These are phyloP conservation scores for Solanum acaule DNA, from an alignment of 257 asterid genomes.

Conservation along the genomic window DNA sequence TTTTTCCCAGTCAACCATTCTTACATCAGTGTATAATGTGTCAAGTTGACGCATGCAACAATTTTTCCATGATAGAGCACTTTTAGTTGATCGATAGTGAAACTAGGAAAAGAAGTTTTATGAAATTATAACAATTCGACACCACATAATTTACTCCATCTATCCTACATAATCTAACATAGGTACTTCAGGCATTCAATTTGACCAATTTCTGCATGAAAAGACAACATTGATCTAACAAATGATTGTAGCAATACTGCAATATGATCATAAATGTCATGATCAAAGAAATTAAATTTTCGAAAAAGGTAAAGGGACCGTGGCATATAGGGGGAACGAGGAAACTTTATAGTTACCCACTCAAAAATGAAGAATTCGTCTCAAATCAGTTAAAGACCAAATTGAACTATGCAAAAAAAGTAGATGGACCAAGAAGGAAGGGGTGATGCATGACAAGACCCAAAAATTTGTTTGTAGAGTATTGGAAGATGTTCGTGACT, in stretches of 20 bases:
- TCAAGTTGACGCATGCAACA: neutral
- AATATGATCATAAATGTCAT: neutral
- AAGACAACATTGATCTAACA: neutral
- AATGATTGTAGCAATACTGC: neutral
- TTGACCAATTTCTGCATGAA: neutral
- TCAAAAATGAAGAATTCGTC: neutral
- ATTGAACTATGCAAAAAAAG: neutral
- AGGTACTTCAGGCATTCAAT: neutral
- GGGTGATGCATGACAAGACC: neutral
- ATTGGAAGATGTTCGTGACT: neutral
- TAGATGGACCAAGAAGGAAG: neutral
- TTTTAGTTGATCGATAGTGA: neutral
- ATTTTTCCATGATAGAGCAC: neutral
- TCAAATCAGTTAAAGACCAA: neutral
- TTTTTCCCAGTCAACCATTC: neutral
- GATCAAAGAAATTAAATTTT: neutral
- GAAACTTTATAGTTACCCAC: neutral
- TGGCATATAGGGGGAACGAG: neutral
- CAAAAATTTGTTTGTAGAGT: neutral
- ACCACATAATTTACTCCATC: neutral
- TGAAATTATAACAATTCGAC: neutral
- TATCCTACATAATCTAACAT: neutral
- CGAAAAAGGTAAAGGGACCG: neutral
- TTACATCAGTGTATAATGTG: neutral
- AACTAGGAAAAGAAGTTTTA: neutral